Conservation (phyloP, 179 eudicot species). For the Beta corolliflora region DNA sequence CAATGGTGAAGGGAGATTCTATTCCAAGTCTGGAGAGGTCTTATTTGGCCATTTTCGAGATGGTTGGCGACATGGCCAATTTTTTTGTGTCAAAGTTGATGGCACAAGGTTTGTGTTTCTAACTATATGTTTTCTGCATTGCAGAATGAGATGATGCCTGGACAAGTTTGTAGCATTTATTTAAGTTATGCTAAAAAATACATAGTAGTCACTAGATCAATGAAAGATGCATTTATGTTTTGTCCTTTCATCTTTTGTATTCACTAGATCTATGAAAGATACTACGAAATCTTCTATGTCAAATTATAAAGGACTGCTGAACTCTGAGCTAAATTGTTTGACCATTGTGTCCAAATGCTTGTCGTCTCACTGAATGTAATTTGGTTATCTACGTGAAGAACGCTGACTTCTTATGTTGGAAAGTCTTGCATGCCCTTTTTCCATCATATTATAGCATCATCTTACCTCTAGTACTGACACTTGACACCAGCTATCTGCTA, state of each 20-base stretch:
- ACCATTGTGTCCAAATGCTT: background rate
- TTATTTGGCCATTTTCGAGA: conserved; percentile 84
- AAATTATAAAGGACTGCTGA: background rate
- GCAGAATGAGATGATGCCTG: background rate
- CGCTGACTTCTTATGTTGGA: background rate
- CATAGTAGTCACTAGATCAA: background rate
- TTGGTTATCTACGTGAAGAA: background rate
- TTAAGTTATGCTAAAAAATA: background rate
- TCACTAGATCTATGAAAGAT: too few relatives aligned
- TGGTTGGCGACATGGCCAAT: conserved; percentile 92
- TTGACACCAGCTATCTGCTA: background rate
- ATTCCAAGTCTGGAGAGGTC: conserved; percentile 78
- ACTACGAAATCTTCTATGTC: background rate
- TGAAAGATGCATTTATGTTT: background rate
- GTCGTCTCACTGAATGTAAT: background rate
- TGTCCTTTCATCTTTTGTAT: background rate
- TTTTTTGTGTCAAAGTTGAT: conserved; percentile 68
- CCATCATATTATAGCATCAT: background rate
- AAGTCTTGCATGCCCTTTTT: background rate
- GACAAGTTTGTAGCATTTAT: background rate
- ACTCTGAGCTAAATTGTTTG: background rate
- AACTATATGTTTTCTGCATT: background rate
- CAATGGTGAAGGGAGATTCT: conserved; percentile 95
- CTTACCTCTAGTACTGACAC: background rate
- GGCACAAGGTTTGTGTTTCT: conserved; percentile 66